Percentiles rank a stretch among this genome's conserved stretches.
phyloP scores from a whole-genome alignment of 1,284 basidiomycete genomes.

The Schizopora paradoxa region DNA sequence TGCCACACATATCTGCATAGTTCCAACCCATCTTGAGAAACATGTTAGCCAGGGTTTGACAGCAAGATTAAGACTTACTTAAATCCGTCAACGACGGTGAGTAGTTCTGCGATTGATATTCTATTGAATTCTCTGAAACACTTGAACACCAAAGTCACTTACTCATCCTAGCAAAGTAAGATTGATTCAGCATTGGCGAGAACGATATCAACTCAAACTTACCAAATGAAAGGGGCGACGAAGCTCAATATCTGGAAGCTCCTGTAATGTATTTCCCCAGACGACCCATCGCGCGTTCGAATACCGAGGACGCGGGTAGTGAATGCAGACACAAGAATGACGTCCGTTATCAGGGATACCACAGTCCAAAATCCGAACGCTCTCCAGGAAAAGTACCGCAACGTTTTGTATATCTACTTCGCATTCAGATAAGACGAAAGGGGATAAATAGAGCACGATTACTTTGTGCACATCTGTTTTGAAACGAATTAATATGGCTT shows the following conservation, averaged over 20 bases:
- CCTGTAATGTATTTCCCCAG: slow-evolving; percentile 45
- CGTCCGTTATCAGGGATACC: slow-evolving; percentile 67
- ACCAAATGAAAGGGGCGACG: slow-evolving; percentile 85
- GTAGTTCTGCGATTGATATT: slow-evolving; percentile 47
- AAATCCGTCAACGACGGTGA: slow-evolving; percentile 77
- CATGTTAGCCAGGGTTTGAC: neutral
- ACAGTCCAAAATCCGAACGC: slow-evolving; percentile 81
- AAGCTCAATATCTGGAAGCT: slow-evolving; percentile 88
- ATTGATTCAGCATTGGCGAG: neutral
- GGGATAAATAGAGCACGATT: slow-evolving; percentile 11
- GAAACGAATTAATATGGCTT: neutral
- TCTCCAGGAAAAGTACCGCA: slow-evolving; percentile 62
- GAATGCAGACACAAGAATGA: slow-evolving; percentile 70
- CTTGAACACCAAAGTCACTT: slow-evolving; percentile 28
- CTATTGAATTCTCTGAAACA: slow-evolving; percentile 10
- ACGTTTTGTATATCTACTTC: slow-evolving; percentile 55
- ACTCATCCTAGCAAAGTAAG: slow-evolving; percentile 63
- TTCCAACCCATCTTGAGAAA: slow-evolving; percentile 62
- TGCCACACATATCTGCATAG: slow-evolving; percentile 81
- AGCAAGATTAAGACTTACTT: slow-evolving; percentile 43
- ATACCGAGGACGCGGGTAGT: slow-evolving; percentile 62
- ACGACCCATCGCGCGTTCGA: slow-evolving; percentile 31
- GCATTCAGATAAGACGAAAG: slow-evolving; percentile 2
- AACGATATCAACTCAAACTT: slow-evolving; percentile 23
- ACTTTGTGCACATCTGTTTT: slow-evolving; percentile 61